Conservation (phyloP, 108 stramenopile genomes). For the Nitzschia sp. region DNA sequence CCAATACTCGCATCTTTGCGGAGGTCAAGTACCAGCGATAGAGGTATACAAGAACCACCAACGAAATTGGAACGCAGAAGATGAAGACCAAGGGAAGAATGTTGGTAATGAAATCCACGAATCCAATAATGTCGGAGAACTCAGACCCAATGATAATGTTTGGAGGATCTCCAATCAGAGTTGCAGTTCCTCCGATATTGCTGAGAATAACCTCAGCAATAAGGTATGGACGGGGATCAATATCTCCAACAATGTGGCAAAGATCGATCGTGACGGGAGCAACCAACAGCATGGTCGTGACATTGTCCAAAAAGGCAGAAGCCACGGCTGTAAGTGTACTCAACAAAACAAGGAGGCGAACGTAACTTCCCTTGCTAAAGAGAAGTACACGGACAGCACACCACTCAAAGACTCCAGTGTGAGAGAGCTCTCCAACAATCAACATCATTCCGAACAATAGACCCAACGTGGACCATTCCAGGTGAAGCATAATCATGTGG, state of each 20-base stretch:
- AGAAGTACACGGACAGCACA: constrained; percentile 54
- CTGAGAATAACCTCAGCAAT: constrained; percentile 59
- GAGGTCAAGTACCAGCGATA: constrained; percentile 42
- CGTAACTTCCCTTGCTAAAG: constrained; percentile 47
- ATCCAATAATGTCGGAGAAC: constrained; percentile 53
- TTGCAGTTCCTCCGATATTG: constrained; percentile 67
- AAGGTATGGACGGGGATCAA: constrained; percentile 60
- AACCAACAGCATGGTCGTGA: constrained; percentile 58
- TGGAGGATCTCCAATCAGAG: constrained; percentile 55
- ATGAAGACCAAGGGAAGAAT: constrained; percentile 57
- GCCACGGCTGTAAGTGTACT: constrained; percentile 47
- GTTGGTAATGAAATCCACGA: constrained; percentile 67
- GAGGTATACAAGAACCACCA: constrained; percentile 38
- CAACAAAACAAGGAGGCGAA: constrained; percentile 48
- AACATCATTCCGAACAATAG: constrained; percentile 77
- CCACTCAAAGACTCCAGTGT: constrained; percentile 72
- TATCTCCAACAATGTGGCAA: constrained; percentile 47
- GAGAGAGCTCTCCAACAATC: constrained; percentile 56
- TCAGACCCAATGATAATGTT: constrained; percentile 69
- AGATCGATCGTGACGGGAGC: constrained; percentile 74
- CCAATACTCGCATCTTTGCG: constrained; percentile 45
- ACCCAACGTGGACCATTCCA: constrained; percentile 62
- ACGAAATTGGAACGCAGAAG: constrained; percentile 44
- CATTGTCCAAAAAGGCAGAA: constrained; percentile 65
- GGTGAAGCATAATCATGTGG: constrained; percentile 46